Evolutionary conservation across 148 eudicot species (phyloP), one percentile per base, ranked within the genome.

Genomic region (Pouteria glomerata): DNA sequence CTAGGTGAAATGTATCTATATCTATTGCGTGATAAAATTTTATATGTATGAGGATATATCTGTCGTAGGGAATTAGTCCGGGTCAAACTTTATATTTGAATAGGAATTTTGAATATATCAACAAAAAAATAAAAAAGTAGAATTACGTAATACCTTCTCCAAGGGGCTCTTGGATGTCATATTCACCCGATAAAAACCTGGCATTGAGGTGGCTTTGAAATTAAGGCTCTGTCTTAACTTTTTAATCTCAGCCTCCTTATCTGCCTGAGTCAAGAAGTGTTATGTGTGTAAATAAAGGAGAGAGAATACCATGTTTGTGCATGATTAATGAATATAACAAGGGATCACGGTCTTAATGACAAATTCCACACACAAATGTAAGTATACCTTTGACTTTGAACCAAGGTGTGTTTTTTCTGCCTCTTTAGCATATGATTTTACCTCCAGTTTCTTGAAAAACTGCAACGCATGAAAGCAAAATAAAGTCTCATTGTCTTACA

Each of bases 391-490:
- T 53, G 72, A 66, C 77, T 84, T 84, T 60, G 86, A 77, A 67
- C 45, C 74, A 72, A 64, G 71, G 24, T 47, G 76, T 59, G 79
- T 63, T 70, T 74, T 76, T 68, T 72, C 92, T 30, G 81, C 55
- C 59, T 75, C 82, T 77, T 82, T 84, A 35, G 83, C 68, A 47
- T 62, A 68, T 30, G 82, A 72, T 75, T 85, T 80, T 66, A 75
- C 84, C 73, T 79, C 93, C 30, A 68, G 51, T 57, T 80, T 86
- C 74, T 82, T 85, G 16, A 81, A 47, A 68, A 74, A 75, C 93
- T 88, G 78, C 18, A 67, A 55, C 53, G 74, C 55, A 53, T 27
- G 39, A 37, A 37, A 63, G 56, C n/a, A n/a, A n/a, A n/a, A 66
- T 68, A 37, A 52, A 59, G 60, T 57, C 7, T 39, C 5, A 39